Conservation (phyloP, 2,329 filamentous ascomycete species). For the Dissoconium aciculare region DNA sequence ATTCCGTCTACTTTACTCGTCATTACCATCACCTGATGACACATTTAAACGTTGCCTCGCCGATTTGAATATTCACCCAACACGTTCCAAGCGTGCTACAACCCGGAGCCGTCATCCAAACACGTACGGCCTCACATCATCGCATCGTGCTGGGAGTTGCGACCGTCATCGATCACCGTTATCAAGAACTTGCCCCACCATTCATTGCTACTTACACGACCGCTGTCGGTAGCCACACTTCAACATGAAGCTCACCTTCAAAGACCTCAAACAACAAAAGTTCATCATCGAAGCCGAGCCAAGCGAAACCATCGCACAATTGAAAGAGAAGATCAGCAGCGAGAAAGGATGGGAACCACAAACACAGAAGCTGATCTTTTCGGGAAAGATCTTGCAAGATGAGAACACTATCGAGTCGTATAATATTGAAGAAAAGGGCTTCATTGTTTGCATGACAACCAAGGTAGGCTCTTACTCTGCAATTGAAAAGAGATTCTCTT, state of each 20-base stretch:
- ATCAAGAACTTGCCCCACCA: too few species aligned
- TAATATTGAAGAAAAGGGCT: constrained; percentile 98
- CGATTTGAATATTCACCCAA: too few species aligned
- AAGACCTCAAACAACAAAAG: constrained; percentile 96
- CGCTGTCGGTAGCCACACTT: too few species aligned
- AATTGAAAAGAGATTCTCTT: background rate
- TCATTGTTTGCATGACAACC: constrained; percentile 95
- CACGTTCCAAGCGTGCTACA: too few species aligned
- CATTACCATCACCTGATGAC: too few species aligned
- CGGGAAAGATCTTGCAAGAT: constrained; percentile 97
- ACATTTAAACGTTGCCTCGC: too few species aligned
- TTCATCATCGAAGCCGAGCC: constrained; percentile 93
- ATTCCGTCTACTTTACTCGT: too few species aligned
- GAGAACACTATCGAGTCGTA: constrained; percentile 92
- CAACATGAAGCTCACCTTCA: constrained; percentile 56
- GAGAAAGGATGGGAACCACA: constrained; percentile 92
- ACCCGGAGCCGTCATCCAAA: too few species aligned
- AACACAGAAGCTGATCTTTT: constrained; percentile 93
- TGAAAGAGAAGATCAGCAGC: constrained; percentile 82
- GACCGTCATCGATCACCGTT: too few species aligned
- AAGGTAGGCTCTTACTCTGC: constrained; percentile 53
- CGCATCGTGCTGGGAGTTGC: too few species aligned
- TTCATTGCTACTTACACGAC: too few species aligned
- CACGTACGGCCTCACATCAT: too few species aligned
- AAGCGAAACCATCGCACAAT: constrained; percentile 69